phyloP scores from a whole-genome alignment of 73 alveolate genomes.

The Paramecium sexaurelia region DNA sequence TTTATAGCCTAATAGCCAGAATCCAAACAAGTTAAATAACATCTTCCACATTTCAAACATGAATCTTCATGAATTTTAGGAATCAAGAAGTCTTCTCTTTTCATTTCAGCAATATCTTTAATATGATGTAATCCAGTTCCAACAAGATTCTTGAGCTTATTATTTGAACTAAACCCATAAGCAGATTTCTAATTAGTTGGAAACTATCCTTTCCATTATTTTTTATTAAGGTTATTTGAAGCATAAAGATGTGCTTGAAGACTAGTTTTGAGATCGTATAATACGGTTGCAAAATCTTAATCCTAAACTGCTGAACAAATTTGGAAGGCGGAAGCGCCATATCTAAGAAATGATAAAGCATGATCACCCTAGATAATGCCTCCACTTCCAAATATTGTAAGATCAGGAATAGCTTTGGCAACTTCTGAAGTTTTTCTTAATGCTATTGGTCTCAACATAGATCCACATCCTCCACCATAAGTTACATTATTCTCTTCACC shows the following conservation, averaged over 20 bases:
- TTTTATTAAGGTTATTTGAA: slow-evolving; percentile 53
- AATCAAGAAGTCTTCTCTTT: slow-evolving; percentile 52
- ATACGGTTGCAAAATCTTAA: slow-evolving; percentile 71
- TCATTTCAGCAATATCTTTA: slow-evolving; percentile 68
- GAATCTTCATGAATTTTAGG: slow-evolving; percentile 70
- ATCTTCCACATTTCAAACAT: slow-evolving; percentile 74
- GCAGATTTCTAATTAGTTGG: not conserved
- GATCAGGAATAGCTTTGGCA: slow-evolving; percentile 72
- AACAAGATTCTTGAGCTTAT: slow-evolving; percentile 47
- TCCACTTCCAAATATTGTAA: slow-evolving; percentile 70
- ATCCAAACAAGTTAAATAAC: slow-evolving; percentile 72
- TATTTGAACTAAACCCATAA: not conserved
- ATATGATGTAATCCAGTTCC: slow-evolving; percentile 71
- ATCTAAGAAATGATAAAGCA: slow-evolving; percentile 67
- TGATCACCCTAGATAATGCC: slow-evolving; percentile 75
- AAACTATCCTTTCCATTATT: slow-evolving; percentile 74
- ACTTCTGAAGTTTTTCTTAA: slow-evolving; percentile 74
- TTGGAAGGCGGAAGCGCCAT: slow-evolving; percentile 72
- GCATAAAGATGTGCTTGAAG: slow-evolving; percentile 69
- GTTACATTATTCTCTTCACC: slow-evolving; percentile 66
- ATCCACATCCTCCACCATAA: slow-evolving; percentile 76
- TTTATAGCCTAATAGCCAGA: slow-evolving; percentile 73
- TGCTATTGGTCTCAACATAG: slow-evolving; percentile 73
- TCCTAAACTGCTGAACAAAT: slow-evolving; percentile 76
- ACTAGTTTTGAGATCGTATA: slow-evolving; percentile 71